Base-by-base conservation (phyloP, 2,329 filamentous ascomycete genomes). In the Pseudocercospora crystallina region DNA sequence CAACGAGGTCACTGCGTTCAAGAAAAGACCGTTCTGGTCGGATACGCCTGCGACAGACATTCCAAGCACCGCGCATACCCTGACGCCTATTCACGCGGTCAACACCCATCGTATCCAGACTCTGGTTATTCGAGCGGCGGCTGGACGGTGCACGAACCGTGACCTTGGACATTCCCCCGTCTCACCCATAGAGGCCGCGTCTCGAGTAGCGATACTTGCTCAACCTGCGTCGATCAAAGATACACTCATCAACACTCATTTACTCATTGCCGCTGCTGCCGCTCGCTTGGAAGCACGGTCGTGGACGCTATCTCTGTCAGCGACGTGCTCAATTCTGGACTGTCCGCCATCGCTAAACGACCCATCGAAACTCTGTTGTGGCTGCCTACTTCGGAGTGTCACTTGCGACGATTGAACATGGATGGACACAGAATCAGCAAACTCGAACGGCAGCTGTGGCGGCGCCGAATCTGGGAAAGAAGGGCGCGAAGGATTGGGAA, bases 1-100 rank as follows among this genome's bases (percentile, higher is more conserved):
- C 84, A 86, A 53, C 81, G 82, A 43, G 86, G 86, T 40, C 90
- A 96, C 65, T 63, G 64, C 39, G 75, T 91, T 50, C 82, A 89
- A 60, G 84, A 88, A 65, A 85, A 86, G 67, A 87, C 82, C 5
- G 87, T 96, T 44, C 77, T 89, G 14, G 90, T 96, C 17, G 91
- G 90, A 44, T 94, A 94, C 66, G 80, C 86, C 45, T 96, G 90
- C 72, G 51, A 54, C 2, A 43, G 42, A 29, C 65, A 67, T 42
- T 48, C 59, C 10, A 53, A 41, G 35, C 26, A 40, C 29, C 48
- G 49, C 38, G 30, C 56, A 34, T 39, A 41, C 30, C 53, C 54
- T 12, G 26, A 35, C 13, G 20, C 20, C 20, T 26, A 26, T 26
- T 26, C 20, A 26, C 20, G 20, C 20, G 7, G 20, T 26, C 20